phyloP scores from a whole-genome alignment of 495 filamentous ascomycete genomes.

The Xylaria grammica region DNA sequence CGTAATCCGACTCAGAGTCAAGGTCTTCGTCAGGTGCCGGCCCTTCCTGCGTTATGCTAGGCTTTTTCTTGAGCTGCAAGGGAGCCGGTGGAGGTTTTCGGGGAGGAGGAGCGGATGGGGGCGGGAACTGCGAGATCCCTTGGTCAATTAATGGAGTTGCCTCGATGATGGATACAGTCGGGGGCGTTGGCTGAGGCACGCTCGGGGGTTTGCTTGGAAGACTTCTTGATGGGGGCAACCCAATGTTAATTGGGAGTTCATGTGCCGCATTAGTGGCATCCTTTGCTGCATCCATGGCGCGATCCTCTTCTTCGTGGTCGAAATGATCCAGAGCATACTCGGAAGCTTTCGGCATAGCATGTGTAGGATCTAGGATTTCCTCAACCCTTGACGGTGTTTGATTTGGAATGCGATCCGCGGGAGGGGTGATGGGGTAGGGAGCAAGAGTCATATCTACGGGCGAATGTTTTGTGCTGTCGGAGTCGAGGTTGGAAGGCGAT shows the following conservation, averaged over 20 bases:
- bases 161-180: slow-evolving; percentile 51
- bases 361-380: slow-evolving; percentile 53
- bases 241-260: slow-evolving; percentile 51
- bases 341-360: slow-evolving; percentile 59
- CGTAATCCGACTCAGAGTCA: slow-evolving; percentile 82
- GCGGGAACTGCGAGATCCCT: slow-evolving; percentile 49
- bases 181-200: slow-evolving; percentile 49
- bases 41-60: slow-evolving; percentile 47
- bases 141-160: slow-evolving; percentile 55
- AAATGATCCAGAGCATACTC: slow-evolving; percentile 59
- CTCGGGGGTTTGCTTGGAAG: slow-evolving; percentile 48
- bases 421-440: slow-evolving; percentile 63
- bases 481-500: slow-evolving; percentile 49
- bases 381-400: slow-evolving; percentile 40
- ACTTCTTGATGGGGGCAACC: slow-evolving; percentile 54
- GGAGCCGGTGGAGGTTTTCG: slow-evolving; percentile 87
- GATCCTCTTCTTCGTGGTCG: slow-evolving; percentile 55
- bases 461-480: slow-evolving; percentile 51
- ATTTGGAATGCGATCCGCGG: slow-evolving; percentile 42
- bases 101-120: slow-evolving; percentile 58
- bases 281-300: slow-evolving; percentile 46
- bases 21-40: slow-evolving; percentile 56
- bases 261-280: slow-evolving; percentile 46
- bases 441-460: slow-evolving; percentile 59
- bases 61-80: slow-evolving; percentile 66